Conservation (phyloP, 257 asterid genomes). For the Jaltomata sinuosa region DNA sequence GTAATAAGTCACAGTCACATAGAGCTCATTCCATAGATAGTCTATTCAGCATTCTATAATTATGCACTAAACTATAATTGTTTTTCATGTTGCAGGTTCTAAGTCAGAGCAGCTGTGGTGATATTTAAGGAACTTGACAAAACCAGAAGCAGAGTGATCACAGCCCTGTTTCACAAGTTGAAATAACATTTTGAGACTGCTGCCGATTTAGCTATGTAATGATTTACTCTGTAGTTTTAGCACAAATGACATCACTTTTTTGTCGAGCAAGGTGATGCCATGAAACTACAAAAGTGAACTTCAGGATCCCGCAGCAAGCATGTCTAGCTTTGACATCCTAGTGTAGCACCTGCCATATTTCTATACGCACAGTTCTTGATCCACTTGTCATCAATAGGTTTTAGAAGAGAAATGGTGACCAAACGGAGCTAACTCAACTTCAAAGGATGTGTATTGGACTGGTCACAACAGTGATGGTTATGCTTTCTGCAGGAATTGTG, state of each 20-base stretch:
- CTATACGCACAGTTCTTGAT: conserved; percentile 54
- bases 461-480: not conserved
- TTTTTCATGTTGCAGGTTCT: conserved; percentile 38
- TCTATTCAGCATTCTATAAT: not conserved
- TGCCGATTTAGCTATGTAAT: conserved; percentile 64
- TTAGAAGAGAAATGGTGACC: conserved; percentile 10
- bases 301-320: conserved; percentile 85
- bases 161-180: conserved; percentile 80
- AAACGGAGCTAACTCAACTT: not conserved
- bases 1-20: not conserved
- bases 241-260: conserved; percentile 94
- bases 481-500: not conserved
- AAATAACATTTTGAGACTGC: conserved; percentile 55
- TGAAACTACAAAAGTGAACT: conserved; percentile 33
- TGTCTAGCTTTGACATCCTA: conserved; percentile 83
- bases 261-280: conserved; percentile 48
- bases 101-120: conserved; percentile 67
- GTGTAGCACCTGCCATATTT: conserved; percentile 76
- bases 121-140: conserved; percentile 43
- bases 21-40: not conserved
- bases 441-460: not conserved
- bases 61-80: not conserved
- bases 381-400: conserved; percentile 34
- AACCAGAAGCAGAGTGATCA: conserved; percentile 24
- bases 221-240: conserved; percentile 65